A percentile compares a stretch with the other conserved stretches of the same genome.
phyloP scores from a whole-genome alignment of 768 basidiomycete species.

The Auricularia cornea region DNA sequence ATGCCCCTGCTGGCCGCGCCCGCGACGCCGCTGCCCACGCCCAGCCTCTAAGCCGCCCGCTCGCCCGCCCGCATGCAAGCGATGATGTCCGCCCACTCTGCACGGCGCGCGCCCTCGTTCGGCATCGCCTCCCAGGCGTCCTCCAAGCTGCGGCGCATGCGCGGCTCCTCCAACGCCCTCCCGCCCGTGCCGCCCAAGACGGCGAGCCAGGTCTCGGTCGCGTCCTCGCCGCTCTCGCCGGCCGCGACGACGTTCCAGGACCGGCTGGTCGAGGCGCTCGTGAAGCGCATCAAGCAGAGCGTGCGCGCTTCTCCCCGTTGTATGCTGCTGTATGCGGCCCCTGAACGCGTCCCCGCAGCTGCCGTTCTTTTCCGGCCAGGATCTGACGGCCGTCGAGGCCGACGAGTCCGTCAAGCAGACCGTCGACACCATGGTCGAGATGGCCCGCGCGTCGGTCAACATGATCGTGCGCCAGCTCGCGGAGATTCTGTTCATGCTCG shows the following conservation, averaged over 20 bases:
- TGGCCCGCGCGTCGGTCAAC: slow-evolving; percentile 68
- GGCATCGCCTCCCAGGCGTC: not conserved
- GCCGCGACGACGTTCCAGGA: not conserved
- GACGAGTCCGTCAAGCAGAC: slow-evolving; percentile 70
- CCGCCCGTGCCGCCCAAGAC: not conserved
- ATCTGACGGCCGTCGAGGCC: slow-evolving; percentile 63
- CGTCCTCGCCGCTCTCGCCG: not conserved
- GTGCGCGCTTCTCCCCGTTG: not conserved
- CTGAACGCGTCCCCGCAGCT: slow-evolving; percentile 38
- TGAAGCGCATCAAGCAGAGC: not conserved
- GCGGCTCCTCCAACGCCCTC: not conserved
- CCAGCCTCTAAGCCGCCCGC: not conserved
- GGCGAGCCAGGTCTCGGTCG: not conserved
- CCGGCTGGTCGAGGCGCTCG: not conserved
- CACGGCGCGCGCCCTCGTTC: not conserved
- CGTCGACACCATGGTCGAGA: slow-evolving; percentile 67
- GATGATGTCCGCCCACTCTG: not conserved
- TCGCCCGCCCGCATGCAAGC: not conserved
- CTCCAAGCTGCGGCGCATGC: not conserved
- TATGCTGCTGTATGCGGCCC: not conserved
- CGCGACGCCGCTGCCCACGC: not conserved
- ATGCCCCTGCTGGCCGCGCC: not conserved
- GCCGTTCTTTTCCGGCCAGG: slow-evolving; percentile 73
- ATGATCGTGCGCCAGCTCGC: slow-evolving; percentile 72
- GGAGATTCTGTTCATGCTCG: slow-evolving; percentile 67